Conservation (phyloP, 768 basidiomycete species). For the Lactarius tabidus region DNA sequence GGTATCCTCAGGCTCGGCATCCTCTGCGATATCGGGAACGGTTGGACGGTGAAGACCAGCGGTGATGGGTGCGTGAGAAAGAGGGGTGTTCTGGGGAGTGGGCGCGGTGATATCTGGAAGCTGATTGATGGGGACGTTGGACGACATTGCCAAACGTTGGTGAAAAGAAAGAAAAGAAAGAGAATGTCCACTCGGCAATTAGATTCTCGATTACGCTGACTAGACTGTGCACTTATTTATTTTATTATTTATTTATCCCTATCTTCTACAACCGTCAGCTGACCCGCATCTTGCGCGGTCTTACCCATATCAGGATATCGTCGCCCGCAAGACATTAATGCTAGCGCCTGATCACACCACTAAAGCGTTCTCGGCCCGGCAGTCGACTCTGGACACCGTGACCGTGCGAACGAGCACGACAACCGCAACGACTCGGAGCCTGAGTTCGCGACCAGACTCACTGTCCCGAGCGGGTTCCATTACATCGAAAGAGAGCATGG, state of each 20-base stretch:
- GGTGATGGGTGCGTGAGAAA: slow-evolving; percentile 76
- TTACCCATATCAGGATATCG: slow-evolving; percentile 36
- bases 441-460: too few relatives aligned
- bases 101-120: slow-evolving; percentile 68
- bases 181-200: background rate
- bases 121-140: slow-evolving; percentile 57
- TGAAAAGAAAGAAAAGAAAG: background rate
- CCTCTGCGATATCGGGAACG: slow-evolving; percentile 84
- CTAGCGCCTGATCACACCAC: slow-evolving; percentile 50
- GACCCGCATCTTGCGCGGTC: background rate
- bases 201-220: background rate
- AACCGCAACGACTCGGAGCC: too few relatives aligned
- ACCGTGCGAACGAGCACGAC: too few relatives aligned
- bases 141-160: slow-evolving; percentile 49
- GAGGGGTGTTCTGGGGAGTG: slow-evolving; percentile 90
- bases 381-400: too few relatives aligned
- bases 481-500: background rate
- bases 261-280: background rate
- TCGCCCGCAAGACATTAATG: slow-evolving; percentile 58
- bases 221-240: background rate
- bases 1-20: slow-evolving; percentile 64
- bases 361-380: too few relatives aligned
- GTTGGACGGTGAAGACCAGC: slow-evolving; percentile 79
- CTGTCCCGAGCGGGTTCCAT: too few relatives aligned
- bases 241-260: background rate